phyloP scores from a whole-genome alignment of 495 filamentous ascomycete genomes.

The Massariosphaeria phaeospora region DNA sequence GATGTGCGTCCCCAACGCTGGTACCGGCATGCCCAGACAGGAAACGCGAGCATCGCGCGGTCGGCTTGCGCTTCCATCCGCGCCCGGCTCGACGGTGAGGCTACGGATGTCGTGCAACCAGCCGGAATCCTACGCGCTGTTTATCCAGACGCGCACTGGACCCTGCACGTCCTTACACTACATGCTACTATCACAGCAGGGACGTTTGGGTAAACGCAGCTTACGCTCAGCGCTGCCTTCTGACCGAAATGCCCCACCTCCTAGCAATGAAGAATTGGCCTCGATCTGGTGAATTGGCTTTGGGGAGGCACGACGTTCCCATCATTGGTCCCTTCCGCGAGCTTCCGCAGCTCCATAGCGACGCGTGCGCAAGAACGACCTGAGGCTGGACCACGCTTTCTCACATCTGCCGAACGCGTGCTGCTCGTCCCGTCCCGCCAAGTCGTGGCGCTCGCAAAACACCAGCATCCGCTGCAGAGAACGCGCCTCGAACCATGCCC shows the following conservation, averaged over 20 bases:
- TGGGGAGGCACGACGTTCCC: no score
- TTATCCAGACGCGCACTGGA: no score
- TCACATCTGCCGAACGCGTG: conserved; percentile 19
- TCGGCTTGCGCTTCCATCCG: not conserved
- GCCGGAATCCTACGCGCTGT: not conserved
- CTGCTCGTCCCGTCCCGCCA: conserved; percentile 15
- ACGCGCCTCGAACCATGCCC: conserved; percentile 10
- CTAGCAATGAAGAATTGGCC: not conserved
- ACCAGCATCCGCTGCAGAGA: not conserved
- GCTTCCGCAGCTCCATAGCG: not conserved
- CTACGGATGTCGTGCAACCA: conserved; percentile 1
- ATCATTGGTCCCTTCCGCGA: no score
- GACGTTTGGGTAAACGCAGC: not conserved
- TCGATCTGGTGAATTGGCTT: not conserved
- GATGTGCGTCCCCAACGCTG: no score
- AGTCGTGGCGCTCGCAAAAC: not conserved
- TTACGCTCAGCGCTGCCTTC: conserved; percentile 11
- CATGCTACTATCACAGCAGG: not conserved
- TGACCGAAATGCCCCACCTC: conserved; percentile 4
- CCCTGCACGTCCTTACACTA: no score
- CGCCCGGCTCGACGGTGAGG: no score
- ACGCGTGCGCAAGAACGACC: not conserved
- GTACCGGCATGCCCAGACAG: no score
- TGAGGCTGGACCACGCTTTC: not conserved
- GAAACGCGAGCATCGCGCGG: no score